Base-by-base conservation (phyloP, 78 protist species). In the Dictyostelium firmibasis region DNA sequence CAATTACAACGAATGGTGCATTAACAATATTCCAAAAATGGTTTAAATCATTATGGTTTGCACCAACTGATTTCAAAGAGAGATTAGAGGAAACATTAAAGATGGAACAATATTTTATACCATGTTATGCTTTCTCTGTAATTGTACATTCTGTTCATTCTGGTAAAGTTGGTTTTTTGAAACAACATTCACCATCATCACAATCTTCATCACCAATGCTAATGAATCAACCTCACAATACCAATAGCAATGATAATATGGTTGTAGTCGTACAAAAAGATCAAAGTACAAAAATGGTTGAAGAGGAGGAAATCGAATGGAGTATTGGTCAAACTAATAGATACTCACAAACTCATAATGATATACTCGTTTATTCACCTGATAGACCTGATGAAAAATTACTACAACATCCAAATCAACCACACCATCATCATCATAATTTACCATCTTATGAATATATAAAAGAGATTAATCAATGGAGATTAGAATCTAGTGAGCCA, bases 281-380 rank as follows among this genome's bases (percentile, higher is more conserved):
- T 74, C 23, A 27, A 18, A 13, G 25, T 41, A 43, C 43, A 31
- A 76, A 76, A 38, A 9, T 31, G 29, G 57, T 33, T n/a, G 75
- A 85, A 4, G 83, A 74, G 27, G 92, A 86, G 5, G 92, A 86
- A 69, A 86, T 86, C 38, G 92, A 86, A 60, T 86, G 92, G 92
- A 57, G n/a, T 18, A 50, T 47, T 25, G 92, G 77, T 27, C 27
- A 18, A n/a, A 50, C 92, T 4, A 74, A 77, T 60, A 57, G 57
- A 35, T 86, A 86, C 38, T 25, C 92, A 1, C 92, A 86, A 36
- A 76, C 85, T 6, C 81, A 86, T 60, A 60, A 18, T 36, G 92
- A 86, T 44, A 33, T 86, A 13, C 20, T 86, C 4, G 31, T 77
- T 14, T 86, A 86, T 44, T 47, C 92, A n/a, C 92, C 92, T 7